A percentile compares a stretch with the other conserved stretches of the same genome.
Evolutionary conservation across 441 rosid genomes (phyloP).

Genomic region (Gossypium davidsonii): DNA sequence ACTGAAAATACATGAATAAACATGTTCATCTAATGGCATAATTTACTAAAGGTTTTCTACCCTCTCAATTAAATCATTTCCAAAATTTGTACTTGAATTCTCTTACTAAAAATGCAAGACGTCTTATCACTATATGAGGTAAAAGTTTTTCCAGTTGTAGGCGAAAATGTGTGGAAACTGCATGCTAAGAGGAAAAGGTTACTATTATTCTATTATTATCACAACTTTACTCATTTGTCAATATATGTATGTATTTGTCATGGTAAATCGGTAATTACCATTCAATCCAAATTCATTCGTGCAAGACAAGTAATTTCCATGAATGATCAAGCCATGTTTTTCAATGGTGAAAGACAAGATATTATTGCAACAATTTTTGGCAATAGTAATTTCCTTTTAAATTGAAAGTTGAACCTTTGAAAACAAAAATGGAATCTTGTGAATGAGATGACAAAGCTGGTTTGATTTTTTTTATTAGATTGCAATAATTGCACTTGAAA

Average conservation of each 20-base stretch:
- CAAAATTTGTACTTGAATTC: no score
- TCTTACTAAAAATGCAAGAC: no score
- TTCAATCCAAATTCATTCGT: neutral
- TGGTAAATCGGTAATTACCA: neutral
- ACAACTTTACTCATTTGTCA: neutral
- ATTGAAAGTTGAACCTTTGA: neutral
- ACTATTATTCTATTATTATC: neutral
- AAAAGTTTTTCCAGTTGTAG: neutral
- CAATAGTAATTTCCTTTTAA: neutral
- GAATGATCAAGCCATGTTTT: neutral
- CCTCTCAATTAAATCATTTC: no score
- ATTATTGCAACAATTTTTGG: neutral
- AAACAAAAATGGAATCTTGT: neutral
- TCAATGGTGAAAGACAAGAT: neutral
- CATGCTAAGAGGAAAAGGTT: neutral
- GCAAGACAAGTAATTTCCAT: slow-evolving; percentile 7
- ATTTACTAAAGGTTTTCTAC: no score
- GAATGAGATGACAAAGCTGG: neutral
- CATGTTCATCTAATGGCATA: no score
- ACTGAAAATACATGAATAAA: no score
- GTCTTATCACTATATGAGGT: no score
- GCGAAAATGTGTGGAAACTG: neutral
- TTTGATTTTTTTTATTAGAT: no score
- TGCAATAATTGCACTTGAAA: neutral
- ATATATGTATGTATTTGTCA: neutral